phyloP scores from a whole-genome alignment of 2,329 filamentous ascomycete species.

The Fusarium nurragi region DNA sequence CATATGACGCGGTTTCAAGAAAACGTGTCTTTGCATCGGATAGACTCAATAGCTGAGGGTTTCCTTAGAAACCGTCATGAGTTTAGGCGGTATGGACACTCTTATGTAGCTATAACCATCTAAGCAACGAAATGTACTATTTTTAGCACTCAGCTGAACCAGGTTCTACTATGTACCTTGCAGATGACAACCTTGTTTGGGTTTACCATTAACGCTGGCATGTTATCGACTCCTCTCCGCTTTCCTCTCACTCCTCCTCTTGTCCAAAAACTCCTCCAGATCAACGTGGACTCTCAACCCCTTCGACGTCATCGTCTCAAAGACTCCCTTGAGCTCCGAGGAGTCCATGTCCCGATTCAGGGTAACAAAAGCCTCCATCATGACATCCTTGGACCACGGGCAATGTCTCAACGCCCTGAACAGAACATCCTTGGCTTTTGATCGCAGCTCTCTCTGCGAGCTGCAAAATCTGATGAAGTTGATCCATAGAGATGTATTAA shows the following conservation, averaged over 20 bases:
- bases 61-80: not conserved
- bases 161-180: not conserved
- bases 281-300: constrained; percentile 62
- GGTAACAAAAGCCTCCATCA: constrained; percentile 63
- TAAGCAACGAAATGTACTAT: not conserved
- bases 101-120: not conserved
- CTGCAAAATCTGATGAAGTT: constrained; percentile 61
- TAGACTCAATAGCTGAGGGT: not conserved
- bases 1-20: constrained; percentile 5
- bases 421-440: constrained; percentile 58
- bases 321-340: constrained; percentile 60
- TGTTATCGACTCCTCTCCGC: constrained; percentile 8
- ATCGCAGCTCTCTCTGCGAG: constrained; percentile 50
- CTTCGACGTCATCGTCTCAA: constrained; percentile 58
- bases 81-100: not conserved
- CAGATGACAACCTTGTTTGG: not conserved
- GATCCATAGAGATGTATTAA: constrained; percentile 59
- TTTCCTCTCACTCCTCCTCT: constrained; percentile 43
- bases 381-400: constrained; percentile 60
- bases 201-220: no score
- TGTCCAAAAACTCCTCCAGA: constrained; percentile 58
- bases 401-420: constrained; percentile 59
- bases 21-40: not conserved
- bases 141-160: not conserved
- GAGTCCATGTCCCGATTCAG: constrained; percentile 56